These are phyloP conservation scores for Neurospora sp. DNA, from an alignment of 495 filamentous ascomycete genomes.

Conservation along the genomic window DNA sequence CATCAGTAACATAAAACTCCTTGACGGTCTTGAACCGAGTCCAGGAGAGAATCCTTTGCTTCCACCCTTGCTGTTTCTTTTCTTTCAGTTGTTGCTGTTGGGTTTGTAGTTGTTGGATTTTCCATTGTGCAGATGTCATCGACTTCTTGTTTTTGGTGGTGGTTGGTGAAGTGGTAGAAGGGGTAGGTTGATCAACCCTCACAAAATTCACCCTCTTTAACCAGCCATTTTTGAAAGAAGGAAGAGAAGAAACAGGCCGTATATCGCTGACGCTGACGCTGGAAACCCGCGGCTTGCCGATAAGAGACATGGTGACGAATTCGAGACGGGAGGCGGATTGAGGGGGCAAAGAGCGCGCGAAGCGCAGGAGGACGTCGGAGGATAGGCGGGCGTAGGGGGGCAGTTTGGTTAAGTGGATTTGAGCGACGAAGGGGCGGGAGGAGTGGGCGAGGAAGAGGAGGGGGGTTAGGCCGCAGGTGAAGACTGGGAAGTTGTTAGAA, in stretches of 20 bases:
- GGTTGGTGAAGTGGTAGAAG: background rate
- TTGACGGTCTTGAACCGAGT: background rate
- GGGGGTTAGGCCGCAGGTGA: constrained; percentile 51
- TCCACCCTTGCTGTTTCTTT: background rate
- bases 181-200: background rate
- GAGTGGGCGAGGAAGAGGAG: constrained; percentile 56
- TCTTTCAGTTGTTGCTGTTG: background rate
- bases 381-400: constrained; percentile 62
- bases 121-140: too few species aligned
- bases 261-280: constrained; percentile 31
- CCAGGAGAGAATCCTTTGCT: background rate
- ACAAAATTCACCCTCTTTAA: background rate
- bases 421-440: constrained; percentile 60
- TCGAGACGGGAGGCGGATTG: constrained; percentile 45
- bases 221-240: background rate
- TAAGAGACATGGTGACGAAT: constrained; percentile 60
- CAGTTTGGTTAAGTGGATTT: constrained; percentile 52
- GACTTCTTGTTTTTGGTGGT: too few species aligned
- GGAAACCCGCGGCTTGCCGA: constrained; percentile 43
- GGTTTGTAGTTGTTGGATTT: background rate
- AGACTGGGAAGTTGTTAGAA: constrained; percentile 42
- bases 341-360: constrained; percentile 50
- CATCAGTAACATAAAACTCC: background rate
- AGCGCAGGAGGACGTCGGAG: constrained; percentile 54
- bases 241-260: too few species aligned